Evolutionary conservation across 257 asterid species (phyloP), one percentile per base, ranked within the genome.

Genomic region (Eustoma russellianum): DNA sequence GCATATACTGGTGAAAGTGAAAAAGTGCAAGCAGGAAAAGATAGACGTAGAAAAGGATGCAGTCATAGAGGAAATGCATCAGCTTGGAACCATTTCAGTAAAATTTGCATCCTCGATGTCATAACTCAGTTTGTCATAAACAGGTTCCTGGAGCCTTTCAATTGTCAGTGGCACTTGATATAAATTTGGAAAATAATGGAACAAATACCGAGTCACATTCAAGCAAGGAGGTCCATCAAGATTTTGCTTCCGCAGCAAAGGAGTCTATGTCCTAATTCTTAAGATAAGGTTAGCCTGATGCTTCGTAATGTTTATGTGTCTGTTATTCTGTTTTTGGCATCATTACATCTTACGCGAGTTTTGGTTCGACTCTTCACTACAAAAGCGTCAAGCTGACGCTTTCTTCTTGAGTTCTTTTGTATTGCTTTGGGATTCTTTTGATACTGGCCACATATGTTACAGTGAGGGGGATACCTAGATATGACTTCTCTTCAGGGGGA

Each of bases 81-180:
- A 33, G 17, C 35, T 35, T 6, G 41, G 43, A 33, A 34, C 19
- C 18, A 10, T 7, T 24, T 54, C 52, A 19, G 33, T 48, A 24
- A 33, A 19, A 33, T 45, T 48, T 28, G 15, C n/a, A 33, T 55
- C 55, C 60, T 48, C 35, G 46, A 28, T 34, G 58, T 43, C 30
- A 54, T 66, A 55, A 46, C 60, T 49, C 52, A 16, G 24, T 65
- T 52, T 50, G 41, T 62, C 62, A 46, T 51, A 57, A 60, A 41
- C 77, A 86, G 94, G 76, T 70, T 68, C 59, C 57, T 40, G 78
- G 55, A 51, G 59, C 70, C 54, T 63, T 71, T 38, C 66, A 61
- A 52, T 62, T 64, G 55, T 43, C 52, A 5, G 17, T 46, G 61
- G 64, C 70, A 45, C 68, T 67, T 68, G 79, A 59, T 55, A 61